phyloP scores from a whole-genome alignment of 1,284 basidiomycete species.

The Trametes hirsuta region DNA sequence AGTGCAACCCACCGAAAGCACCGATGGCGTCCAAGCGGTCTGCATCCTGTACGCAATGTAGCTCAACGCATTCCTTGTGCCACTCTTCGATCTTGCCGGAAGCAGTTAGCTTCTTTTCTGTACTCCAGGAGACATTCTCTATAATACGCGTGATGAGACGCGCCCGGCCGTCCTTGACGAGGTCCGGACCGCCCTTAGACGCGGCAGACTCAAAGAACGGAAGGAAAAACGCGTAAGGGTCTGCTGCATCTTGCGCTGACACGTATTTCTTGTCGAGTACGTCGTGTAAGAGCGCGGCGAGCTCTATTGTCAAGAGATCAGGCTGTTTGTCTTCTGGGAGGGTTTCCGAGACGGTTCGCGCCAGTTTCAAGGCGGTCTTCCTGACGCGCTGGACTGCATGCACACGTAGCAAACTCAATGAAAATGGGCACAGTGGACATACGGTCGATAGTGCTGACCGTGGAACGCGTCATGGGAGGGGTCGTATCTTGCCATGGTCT shows the following conservation, averaged over 20 bases:
- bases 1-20: constrained; percentile 68
- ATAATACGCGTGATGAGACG: constrained; percentile 63
- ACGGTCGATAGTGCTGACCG: constrained; percentile 49
- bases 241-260: constrained; percentile 53
- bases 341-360: constrained; percentile 42
- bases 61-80: constrained; percentile 78
- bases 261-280: constrained; percentile 87
- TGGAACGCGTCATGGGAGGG: constrained; percentile 91
- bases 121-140: constrained; percentile 86
- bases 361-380: constrained; percentile 73
- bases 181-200: constrained; percentile 47
- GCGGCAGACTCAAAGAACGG: constrained; percentile 63
- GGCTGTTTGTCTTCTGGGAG: constrained; percentile 39
- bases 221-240: constrained; percentile 67
- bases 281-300: constrained; percentile 89
- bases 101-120: constrained; percentile 72
- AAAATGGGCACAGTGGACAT: neutral
- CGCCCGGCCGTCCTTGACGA: constrained; percentile 64
- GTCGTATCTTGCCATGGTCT: constrained; percentile 84
- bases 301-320: constrained; percentile 78
- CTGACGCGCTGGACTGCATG: constrained; percentile 79
- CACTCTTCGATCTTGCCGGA: constrained; percentile 63
- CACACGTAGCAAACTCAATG: neutral
- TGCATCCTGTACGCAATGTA: constrained; percentile 92
- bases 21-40: constrained; percentile 93